phyloP scores from a whole-genome alignment of 2,329 filamentous ascomycete genomes.

The Emmonsiellopsis sp. region DNA sequence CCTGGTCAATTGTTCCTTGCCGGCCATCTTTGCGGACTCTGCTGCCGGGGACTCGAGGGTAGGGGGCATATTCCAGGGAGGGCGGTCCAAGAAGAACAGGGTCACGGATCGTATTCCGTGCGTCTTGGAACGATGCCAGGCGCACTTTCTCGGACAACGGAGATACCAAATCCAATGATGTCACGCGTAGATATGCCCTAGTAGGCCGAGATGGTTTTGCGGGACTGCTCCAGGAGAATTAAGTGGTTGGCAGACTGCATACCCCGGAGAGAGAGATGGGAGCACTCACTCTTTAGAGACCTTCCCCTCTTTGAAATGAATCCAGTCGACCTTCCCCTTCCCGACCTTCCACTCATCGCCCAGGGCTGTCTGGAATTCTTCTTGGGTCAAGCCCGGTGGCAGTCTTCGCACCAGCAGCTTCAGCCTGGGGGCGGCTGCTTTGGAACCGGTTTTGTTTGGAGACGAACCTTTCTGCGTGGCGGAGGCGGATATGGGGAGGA shows the following conservation, averaged over 20 bases:
- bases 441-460: conserved; percentile 24
- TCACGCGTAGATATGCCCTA: conserved; percentile 72
- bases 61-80: conserved; percentile 69
- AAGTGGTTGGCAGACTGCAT: not conserved
- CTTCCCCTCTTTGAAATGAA: conserved; percentile 63
- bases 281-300: conserved; percentile 67
- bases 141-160: conserved; percentile 63
- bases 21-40: conserved; percentile 71
- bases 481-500: conserved; percentile 41
- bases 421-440: conserved; percentile 51
- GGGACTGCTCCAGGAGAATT: conserved; percentile 41
- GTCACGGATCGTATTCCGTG: conserved; percentile 63
- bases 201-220: conserved; percentile 76
- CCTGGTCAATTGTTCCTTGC: conserved; percentile 92
- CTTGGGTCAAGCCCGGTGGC: conserved; percentile 71
- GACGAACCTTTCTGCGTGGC: conserved; percentile 31
- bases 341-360: conserved; percentile 74
- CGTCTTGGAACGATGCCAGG: conserved; percentile 65
- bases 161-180: conserved; percentile 58
- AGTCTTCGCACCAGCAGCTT: conserved; percentile 80
- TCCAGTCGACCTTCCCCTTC: conserved; percentile 78
- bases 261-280: not conserved
- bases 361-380: conserved; percentile 63
- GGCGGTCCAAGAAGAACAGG: conserved; percentile 68
- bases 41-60: conserved; percentile 68